A percentile compares a stretch with the other conserved stretches of the same genome.
These are phyloP conservation scores for Paramecium tetraurelia DNA, from an alignment of 73 alveolate species.

Conservation along the genomic window DNA sequence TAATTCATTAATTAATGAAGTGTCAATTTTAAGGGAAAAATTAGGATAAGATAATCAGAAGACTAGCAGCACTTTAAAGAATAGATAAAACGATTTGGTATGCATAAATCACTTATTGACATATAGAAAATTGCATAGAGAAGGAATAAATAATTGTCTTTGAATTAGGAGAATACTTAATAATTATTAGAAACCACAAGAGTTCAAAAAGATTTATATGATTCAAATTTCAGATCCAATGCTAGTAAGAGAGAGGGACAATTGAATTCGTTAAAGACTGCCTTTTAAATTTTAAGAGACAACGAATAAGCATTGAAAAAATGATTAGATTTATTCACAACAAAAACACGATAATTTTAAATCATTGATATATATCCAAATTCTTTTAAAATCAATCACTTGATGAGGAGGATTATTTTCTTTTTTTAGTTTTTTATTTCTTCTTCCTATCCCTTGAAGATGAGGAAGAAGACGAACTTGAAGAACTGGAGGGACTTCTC, in stretches of 20 bases:
- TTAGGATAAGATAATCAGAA: constrained; percentile 15
- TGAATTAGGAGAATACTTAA: background rate
- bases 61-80: background rate
- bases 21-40: background rate
- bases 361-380: constrained; percentile 18
- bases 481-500: constrained; percentile 21
- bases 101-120: background rate
- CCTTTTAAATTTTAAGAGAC: background rate
- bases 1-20: background rate
- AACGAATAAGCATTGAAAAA: constrained; percentile 28
- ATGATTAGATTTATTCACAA: constrained; percentile 32
- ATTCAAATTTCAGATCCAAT: constrained; percentile 4
- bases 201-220: background rate
- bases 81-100: constrained; percentile 30
- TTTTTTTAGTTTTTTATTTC: background rate
- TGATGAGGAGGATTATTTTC: background rate
- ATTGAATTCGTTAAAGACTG: constrained; percentile 8
- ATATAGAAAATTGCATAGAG: constrained; percentile 7
- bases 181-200: constrained; percentile 13
- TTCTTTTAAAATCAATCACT: constrained; percentile 39
- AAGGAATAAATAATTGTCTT: background rate
- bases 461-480: constrained; percentile 45
- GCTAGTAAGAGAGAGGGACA: constrained; percentile 23
- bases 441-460: constrained; percentile 11
- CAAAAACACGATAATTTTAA: background rate